Base-by-base conservation (phyloP, 2,329 filamentous ascomycete species). In the Colletotrichum sp. region DNA sequence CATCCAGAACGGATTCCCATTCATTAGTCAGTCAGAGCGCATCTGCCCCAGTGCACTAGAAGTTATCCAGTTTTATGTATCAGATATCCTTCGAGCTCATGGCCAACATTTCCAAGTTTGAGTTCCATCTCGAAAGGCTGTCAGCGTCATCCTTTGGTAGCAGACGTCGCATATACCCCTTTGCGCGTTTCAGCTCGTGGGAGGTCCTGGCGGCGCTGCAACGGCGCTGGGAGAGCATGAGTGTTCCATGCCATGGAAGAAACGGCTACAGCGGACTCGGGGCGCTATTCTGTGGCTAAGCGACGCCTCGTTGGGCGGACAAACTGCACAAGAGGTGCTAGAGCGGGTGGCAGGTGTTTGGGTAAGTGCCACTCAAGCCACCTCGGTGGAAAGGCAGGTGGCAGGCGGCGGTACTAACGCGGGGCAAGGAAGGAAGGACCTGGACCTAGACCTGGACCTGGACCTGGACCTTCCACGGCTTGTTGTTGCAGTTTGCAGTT, bases 171-270 rank as follows among this genome's bases (percentile, higher is more conserved):
- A 75, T 60, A 34, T 34, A 22, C 73, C 64, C 70, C 48, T 75
- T 55, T 75, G 70, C 70, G 64, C 18, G 74, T 75, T 75, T 75
- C 74, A 75, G 70, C 70, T 30, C 64, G 28, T 64, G 70, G 70
- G 74, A 66, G 74, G 64, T 27, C 74, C 64, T 65, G 74, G 70
- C 72, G 72, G 39, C 43, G 64, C 28, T 69, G 70, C 27, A 68
- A 73, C 70, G 74, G 73, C 56, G 56, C 48, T 67, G 28, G 62
- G 70, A 65, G 48, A 18, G 34, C 48, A 70, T 32, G 61, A 66
- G 43, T 4, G n/a, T 52, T 22, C 43, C 43, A 52, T 52, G 64
- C 12, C 67, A 39, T n/a, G 32, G 36, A 34, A 65, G 36, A 62
- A 62, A 62, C 60, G 18, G 13, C 34, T 43, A 65, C 60, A 62